Percentiles rank a stretch among this genome's conserved stretches.
Conservation (phyloP, 331 rosid genomes). For the Acacia concinna region DNA sequence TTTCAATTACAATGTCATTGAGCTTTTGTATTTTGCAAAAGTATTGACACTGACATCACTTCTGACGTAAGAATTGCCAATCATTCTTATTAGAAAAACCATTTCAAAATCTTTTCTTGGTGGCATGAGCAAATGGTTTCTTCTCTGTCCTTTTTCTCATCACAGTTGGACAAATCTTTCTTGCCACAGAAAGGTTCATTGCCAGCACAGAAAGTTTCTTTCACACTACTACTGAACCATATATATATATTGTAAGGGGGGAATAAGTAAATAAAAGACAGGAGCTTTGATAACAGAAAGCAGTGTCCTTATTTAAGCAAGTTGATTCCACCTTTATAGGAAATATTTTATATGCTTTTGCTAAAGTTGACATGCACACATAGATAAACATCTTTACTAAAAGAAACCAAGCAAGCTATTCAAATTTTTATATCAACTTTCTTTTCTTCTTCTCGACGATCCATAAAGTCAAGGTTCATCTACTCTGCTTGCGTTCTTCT, state of each 20-base stretch:
- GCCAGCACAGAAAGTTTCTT: neutral
- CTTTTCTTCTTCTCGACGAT: neutral
- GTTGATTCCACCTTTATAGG: constrained; percentile 3
- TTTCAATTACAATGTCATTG: neutral
- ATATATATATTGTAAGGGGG: neutral
- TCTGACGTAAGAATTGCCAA: neutral
- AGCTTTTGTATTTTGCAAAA: neutral
- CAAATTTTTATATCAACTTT: neutral
- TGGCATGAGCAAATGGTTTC: neutral
- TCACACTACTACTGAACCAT: neutral
- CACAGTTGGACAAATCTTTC: neutral
- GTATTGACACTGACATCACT: neutral
- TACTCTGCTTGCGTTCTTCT: constrained; percentile 21
- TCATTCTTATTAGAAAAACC: neutral
- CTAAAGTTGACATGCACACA: neutral
- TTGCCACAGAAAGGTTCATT: neutral
- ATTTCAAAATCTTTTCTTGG: neutral
- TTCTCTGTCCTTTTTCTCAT: neutral
- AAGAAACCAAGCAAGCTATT: neutral
- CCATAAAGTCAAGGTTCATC: constrained; percentile 26
- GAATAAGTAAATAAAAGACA: neutral
- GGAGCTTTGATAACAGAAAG: constrained; percentile 18
- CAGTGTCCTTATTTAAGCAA: constrained; percentile 7
- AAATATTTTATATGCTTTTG: neutral
- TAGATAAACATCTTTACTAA: neutral